These are phyloP conservation scores for Taphrina confusa DNA, from an alignment of 1,139 yeast species.

Conservation along the genomic window DNA sequence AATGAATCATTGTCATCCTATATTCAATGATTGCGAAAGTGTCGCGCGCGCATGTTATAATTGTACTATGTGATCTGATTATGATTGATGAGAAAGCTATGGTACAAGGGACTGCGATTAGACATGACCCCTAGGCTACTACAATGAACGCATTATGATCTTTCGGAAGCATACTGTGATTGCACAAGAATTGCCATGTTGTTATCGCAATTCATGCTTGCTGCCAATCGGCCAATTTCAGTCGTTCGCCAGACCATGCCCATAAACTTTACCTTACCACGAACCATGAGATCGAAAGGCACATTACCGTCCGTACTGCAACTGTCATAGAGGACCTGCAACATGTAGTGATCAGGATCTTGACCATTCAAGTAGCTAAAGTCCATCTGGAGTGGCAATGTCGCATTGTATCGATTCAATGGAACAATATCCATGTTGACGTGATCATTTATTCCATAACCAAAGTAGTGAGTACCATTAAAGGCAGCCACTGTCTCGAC, in stretches of 20 bases:
- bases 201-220: slow-evolving; percentile 9
- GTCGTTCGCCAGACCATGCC: not conserved
- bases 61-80: too few species aligned
- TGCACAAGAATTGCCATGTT: slow-evolving; percentile 6
- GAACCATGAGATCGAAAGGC: slow-evolving; percentile 10
- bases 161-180: not conserved
- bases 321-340: not conserved
- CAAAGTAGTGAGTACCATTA: slow-evolving; percentile 6
- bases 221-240: not conserved
- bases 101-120: too few species aligned
- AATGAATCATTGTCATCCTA: not conserved
- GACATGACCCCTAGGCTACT: too few species aligned
- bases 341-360: slow-evolving; percentile 2
- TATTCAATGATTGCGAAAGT: too few species aligned
- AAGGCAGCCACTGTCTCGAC: not conserved
- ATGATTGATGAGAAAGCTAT: too few species aligned
- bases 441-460: not conserved
- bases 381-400: slow-evolving; percentile 3
- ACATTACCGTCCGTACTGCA: not conserved
- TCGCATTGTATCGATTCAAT: not conserved
- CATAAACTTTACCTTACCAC: slow-evolving; percentile 3
- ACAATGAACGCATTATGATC: too few species aligned
- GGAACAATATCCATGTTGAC: not conserved
- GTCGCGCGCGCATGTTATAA: too few species aligned
- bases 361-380: not conserved